Evolutionary conservation across 129 eudicot genomes (phyloP), one percentile per base, ranked within the genome.

Genomic region (Artemisia tridentata): DNA sequence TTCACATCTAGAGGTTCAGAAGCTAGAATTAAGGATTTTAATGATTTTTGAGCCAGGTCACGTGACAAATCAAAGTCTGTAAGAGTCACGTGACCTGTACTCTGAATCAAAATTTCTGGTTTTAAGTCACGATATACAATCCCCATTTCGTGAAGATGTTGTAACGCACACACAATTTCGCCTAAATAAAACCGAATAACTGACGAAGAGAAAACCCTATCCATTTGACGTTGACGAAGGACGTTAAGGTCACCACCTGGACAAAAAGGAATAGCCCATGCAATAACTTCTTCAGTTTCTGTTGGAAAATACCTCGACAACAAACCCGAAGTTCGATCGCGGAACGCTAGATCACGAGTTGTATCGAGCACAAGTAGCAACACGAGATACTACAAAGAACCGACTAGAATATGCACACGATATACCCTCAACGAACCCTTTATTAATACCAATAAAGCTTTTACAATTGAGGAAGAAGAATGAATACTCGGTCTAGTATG

Each of bases 31-130:
- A 72, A 13, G 4, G 84, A 47, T n/a, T 77, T 75, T 18, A 77
- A 12, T 11, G 80, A 50, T 50, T 51, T 78, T 0, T 17, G 75
- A 2, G 23, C 14, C 29, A 89, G 86, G 12, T 58, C 68, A 27
- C 88, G 79, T 1, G 98, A 93, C 15, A 93, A 84, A 64, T 93
- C 98, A 57, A 93, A 93, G 67, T 93, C 98, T 17, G 96, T 85
- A 16, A 93, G 86, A 1, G 88, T 93, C 78, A 93, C 88, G 84
- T 93, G 98, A 46, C 98, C 98, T 2, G 96, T 81, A 12, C 65
- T 63, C 50, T 87, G 95, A 0, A 93, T 78, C 19, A 93, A 75
- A 2, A 93, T 53, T 62, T 93, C 98, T 0, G 98, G 98, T 41
- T 93, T 93, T 43, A 93, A 71, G 50, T 93, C 98, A 1, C 98